Conservation (phyloP, 2,329 filamentous ascomycete genomes). For the Microcyclospora pomicola region DNA sequence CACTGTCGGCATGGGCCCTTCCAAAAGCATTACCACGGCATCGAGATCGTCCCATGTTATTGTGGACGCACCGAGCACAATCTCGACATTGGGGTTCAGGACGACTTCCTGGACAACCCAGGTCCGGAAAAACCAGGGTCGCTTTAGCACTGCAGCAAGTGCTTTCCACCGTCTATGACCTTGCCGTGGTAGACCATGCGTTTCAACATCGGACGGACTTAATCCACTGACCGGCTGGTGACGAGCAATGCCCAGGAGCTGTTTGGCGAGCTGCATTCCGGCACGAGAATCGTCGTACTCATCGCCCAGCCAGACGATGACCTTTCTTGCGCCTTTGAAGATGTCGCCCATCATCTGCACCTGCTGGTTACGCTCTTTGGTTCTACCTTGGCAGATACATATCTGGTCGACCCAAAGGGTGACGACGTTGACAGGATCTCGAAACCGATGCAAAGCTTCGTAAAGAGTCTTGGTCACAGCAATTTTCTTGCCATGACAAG, state of each 20-base stretch:
- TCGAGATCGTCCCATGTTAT: conserved; percentile 19
- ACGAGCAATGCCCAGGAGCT: conserved; percentile 11
- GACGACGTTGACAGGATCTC: conserved; percentile 7
- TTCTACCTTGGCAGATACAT: conserved; percentile 18
- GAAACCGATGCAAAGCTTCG: conserved; percentile 17
- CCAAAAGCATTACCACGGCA: conserved; percentile 12
- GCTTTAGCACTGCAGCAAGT: conserved; percentile 12
- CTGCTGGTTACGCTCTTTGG: conserved; percentile 18
- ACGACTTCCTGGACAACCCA: conserved; percentile 22
- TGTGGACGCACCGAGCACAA: conserved; percentile 13
- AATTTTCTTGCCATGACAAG: conserved; percentile 15
- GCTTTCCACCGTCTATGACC: conserved; percentile 16
- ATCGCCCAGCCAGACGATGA: conserved; percentile 20
- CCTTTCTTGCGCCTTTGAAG: conserved; percentile 16
- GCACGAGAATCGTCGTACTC: conserved; percentile 15
- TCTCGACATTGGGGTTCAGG: conserved; percentile 16
- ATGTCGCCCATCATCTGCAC: conserved; percentile 21
- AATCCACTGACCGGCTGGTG: conserved; percentile 6
- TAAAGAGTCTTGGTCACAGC: conserved; percentile 14
- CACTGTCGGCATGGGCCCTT: conserved; percentile 11
- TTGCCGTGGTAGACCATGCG: conserved; percentile 14
- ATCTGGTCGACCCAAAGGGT: conserved; percentile 21
- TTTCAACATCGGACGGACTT: conserved; percentile 8
- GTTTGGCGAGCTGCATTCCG: conserved; percentile 17
- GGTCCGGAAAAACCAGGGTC: conserved; percentile 19